Evolutionary conservation across 2,329 filamentous ascomycete species (phyloP).

Genomic region (Cladosporium sp.): DNA sequence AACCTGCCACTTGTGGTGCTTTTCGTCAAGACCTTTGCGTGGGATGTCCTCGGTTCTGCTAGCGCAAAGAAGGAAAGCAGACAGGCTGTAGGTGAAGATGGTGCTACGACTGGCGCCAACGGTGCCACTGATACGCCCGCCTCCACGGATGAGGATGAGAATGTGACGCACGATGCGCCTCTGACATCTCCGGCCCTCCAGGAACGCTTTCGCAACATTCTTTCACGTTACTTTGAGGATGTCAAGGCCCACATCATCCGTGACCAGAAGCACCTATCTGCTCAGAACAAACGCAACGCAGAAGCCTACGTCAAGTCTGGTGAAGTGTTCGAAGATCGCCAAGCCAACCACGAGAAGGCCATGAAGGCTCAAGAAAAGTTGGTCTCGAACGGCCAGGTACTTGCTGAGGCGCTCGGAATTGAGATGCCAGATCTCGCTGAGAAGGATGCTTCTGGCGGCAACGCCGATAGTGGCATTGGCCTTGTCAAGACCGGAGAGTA

Average conservation of each 20-base stretch:
- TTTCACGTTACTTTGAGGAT: constrained; percentile 86
- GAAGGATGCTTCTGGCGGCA: constrained; percentile 63
- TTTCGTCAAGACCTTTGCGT: constrained; percentile 93
- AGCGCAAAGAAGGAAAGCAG: constrained; percentile 68
- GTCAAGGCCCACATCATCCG: constrained; percentile 81
- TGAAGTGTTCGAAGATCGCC: constrained; percentile 95
- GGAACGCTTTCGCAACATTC: constrained; percentile 77
- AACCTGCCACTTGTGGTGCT: constrained; percentile 89
- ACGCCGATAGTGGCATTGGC: constrained; percentile 74
- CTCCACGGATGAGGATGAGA: constrained; percentile 48
- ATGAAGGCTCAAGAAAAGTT: constrained; percentile 89
- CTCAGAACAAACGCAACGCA: constrained; percentile 87
- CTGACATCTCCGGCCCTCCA: constrained; percentile 73
- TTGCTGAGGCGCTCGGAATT: constrained; percentile 79
- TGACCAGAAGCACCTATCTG: constrained; percentile 85
- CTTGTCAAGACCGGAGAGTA: constrained; percentile 93
- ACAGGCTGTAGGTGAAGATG: constrained; percentile 78
- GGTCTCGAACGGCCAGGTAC: constrained; percentile 79
- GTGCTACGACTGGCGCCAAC: constrained; percentile 52
- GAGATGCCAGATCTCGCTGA: constrained; percentile 95
- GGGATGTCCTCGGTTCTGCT: constrained; percentile 86
- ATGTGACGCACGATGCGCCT: constrained; percentile 56
- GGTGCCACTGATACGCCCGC: constrained; percentile 49
- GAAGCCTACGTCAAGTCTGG: constrained; percentile 98
- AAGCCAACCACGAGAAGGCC: constrained; percentile 91